Conservation (phyloP, 2,329 filamentous ascomycete genomes). For the Plectosphaerella plurivora region DNA sequence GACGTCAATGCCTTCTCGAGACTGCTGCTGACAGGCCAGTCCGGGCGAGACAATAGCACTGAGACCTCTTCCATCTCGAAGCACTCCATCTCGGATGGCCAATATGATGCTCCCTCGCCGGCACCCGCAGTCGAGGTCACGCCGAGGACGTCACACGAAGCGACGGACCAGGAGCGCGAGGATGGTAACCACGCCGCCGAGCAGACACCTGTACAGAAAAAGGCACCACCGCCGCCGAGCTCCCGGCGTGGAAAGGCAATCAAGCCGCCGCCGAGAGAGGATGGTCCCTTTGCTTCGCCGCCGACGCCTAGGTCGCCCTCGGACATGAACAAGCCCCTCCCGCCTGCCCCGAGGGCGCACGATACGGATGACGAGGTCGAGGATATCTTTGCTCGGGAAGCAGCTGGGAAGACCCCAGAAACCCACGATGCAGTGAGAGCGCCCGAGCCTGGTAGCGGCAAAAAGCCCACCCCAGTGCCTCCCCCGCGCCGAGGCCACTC, state of each 20-base stretch:
- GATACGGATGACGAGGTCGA: slow-evolving; percentile 43
- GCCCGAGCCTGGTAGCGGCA: slow-evolving; percentile 35
- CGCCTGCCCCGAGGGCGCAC: slow-evolving; percentile 44
- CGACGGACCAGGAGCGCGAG: slow-evolving; percentile 44
- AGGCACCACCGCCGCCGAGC: slow-evolving; percentile 67
- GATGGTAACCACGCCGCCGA: slow-evolving; percentile 31
- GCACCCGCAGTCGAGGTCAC: slow-evolving; percentile 24
- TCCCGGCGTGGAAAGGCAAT: slow-evolving; percentile 77
- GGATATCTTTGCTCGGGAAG: slow-evolving; percentile 49
- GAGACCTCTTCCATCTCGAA: slow-evolving; percentile 56
- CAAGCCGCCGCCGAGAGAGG: slow-evolving; percentile 39
- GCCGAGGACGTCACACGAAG: slow-evolving; percentile 55
- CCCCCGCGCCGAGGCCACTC: slow-evolving; percentile 45
- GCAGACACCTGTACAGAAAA: slow-evolving; percentile 42
- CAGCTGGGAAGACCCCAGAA: slow-evolving; percentile 47
- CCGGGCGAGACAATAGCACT: slow-evolving; percentile 47
- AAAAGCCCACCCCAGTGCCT: slow-evolving; percentile 43
- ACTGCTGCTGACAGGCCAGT: slow-evolving; percentile 68
- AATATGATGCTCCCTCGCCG: slow-evolving; percentile 21
- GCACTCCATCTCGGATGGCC: slow-evolving; percentile 53
- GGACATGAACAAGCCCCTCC: slow-evolving; percentile 60
- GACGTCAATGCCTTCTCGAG: slow-evolving; percentile 77
- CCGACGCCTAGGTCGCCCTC: slow-evolving; percentile 29
- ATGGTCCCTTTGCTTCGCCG: slow-evolving; percentile 13
- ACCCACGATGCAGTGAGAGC: slow-evolving; percentile 26